Base-by-base conservation (phyloP, 2,329 filamentous ascomycete genomes). In the Ophiostoma fasciatum region DNA sequence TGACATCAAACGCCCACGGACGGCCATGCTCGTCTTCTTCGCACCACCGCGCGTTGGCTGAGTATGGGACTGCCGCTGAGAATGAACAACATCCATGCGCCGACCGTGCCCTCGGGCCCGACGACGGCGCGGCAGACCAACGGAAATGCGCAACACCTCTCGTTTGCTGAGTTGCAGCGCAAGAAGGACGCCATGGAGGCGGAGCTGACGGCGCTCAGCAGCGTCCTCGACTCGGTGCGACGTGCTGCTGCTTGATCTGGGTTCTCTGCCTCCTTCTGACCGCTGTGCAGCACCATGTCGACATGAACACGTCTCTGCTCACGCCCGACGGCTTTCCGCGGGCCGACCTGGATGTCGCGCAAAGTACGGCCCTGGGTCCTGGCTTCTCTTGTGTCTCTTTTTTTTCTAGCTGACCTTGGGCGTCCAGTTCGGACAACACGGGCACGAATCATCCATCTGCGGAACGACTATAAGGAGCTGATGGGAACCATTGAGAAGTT, bases 251-350 rank as follows among this genome's bases (percentile, higher is more conserved):
- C n/a, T n/a, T n/a, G n/a, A n/a, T n/a, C n/a, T n/a, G n/a, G n/a
- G n/a, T n/a, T n/a, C n/a, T n/a, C n/a, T n/a, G n/a, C n/a, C 14
- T 20, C 4, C 15, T 26, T 13, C 15, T 11, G n/a, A 55, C 37
- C 26, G 20, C 14, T 15, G n/a, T 42, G 19, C 13, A 94, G 87
- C 88, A 96, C 63, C 77, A 80, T 30, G 88, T 94, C 36, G 78
- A 81, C 49, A 98, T 98, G 90, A 78, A 79, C 49, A 94, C 90
- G 7, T 68, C 74, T 39, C 71, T 98, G 27, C 74, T 84, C 18
- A 94, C 88, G 12, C 72, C 76, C 42, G 90, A 96, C 58, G 90
- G 90, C 32, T 98, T 83, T 54, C 90, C 90, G 22, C 74, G 90
- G 52, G 78, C 82, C 49, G 90, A 98, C 57, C 78, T 98, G 45